These are phyloP conservation scores for Aurinia saxatilis DNA, from an alignment of 345 rosid genomes.

Conservation along the genomic window DNA sequence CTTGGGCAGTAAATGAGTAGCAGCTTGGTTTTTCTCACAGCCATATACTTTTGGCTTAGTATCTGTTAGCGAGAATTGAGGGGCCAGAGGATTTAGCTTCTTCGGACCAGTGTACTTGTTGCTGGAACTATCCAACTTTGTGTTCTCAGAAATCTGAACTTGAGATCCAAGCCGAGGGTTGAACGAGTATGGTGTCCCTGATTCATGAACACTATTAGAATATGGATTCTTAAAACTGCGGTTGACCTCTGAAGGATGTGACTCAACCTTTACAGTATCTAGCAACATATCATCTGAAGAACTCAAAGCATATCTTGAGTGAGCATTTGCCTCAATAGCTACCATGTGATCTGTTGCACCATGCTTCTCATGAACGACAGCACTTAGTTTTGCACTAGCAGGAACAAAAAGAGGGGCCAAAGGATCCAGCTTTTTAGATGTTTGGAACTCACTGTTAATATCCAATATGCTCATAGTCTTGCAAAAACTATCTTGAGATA, in stretches of 20 bases:
- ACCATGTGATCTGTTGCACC: background rate
- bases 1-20: background rate
- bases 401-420: conserved; percentile 21
- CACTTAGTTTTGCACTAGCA: background rate
- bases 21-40: conserved; percentile 2
- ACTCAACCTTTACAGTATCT: conserved; percentile 3
- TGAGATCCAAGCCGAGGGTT: conserved; percentile 20
- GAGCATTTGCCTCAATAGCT: background rate
- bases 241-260: conserved; percentile 16
- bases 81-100: conserved; percentile 19
- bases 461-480: background rate
- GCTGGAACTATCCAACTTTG: conserved; percentile 3
- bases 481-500: conserved; percentile 4
- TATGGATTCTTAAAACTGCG: background rate
- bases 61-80: background rate
- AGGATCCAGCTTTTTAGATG: conserved; percentile 8
- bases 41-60: background rate
- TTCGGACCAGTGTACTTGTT: background rate
- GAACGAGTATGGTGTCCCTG: conserved; percentile 16
- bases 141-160: conserved; percentile 23
- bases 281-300: background rate
- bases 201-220: conserved; percentile 5
- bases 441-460: background rate
- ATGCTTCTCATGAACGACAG: background rate
- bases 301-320: background rate